Evolutionary conservation across 2,329 filamentous ascomycete species (phyloP), one percentile per base, ranked within the genome.

Genomic region (Aspergillus jensenii): DNA sequence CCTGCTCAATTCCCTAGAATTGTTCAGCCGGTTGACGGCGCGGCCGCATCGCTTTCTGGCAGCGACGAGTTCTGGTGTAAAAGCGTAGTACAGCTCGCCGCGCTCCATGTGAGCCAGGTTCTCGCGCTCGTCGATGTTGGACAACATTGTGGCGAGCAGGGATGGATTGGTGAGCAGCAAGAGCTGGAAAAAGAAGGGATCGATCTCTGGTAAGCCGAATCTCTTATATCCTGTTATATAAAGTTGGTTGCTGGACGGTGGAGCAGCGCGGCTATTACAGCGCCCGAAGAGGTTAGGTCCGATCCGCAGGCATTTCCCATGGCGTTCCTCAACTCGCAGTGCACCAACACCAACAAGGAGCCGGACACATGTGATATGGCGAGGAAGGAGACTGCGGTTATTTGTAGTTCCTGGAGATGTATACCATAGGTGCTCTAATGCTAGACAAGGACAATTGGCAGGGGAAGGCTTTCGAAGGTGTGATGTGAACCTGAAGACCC

Each of bases 21-120:
- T 19, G 19, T 51, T 91, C 74, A 84, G 89, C 25, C 76, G 77
- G 7, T 79, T 68, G 61, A 81, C 83, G 0, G 88, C 87, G 9
- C 76, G 70, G n/a, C 78, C 78, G 70, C 87, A 89, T 9, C 85
- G 78, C 17, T 76, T 77, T 15, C 89, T 83, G 33, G 82, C 85
- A 0, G 80, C 83, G 3, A 82, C 72, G 6, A 92, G 76, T 37
- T 87, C 81, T 0, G 88, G 86, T 1, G 83, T 82, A 67, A 90
- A 91, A 45, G 87, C 84, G 65, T 87, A 83, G 72, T 91, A 91
- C 12, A 91, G 80, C 68, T 91, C 84, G 52, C 87, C 87, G 17
- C 78, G 76, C 52, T 74, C 68, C 85, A 89, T 90, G 14, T 58
- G 60, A 21, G 55, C 60, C 9, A 60, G 40, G 21, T 64, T 64